phyloP scores from a whole-genome alignment of 2,329 filamentous ascomycete species.

The Sclerotiophoma versabilis region DNA sequence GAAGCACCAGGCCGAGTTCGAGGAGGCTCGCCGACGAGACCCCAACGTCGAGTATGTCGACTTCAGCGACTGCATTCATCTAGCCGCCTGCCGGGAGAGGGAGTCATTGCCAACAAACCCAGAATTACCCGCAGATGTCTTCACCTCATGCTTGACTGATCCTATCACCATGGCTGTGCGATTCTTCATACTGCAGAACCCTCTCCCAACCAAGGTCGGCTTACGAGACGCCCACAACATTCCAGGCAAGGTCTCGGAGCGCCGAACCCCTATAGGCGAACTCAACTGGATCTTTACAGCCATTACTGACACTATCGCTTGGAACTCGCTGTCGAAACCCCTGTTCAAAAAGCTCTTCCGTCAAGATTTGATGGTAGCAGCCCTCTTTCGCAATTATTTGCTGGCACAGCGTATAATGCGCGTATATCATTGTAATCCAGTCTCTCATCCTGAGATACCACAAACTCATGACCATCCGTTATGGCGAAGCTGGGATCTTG shows the following conservation, averaged over 20 bases:
- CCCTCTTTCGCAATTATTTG: constrained; percentile 93
- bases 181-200: constrained; percentile 96
- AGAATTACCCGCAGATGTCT: constrained; percentile 89
- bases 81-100: constrained; percentile 88
- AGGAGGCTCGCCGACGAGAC: constrained; percentile 76
- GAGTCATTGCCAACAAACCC: constrained; percentile 96
- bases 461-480: constrained; percentile 93
- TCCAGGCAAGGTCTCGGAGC: constrained; percentile 88
- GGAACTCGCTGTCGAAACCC: constrained; percentile 89
- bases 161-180: constrained; percentile 97
- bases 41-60: constrained; percentile 68
- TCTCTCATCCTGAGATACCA: constrained; percentile 89
- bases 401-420: constrained; percentile 95
- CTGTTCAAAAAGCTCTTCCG: constrained; percentile 97
- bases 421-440: constrained; percentile 92
- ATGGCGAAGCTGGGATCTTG: constrained; percentile 97
- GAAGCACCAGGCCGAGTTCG: constrained; percentile 90
- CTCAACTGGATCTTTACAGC: constrained; percentile 99
- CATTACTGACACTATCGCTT: constrained; percentile 98
- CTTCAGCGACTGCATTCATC: constrained; percentile 87
- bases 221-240: constrained; percentile 87
- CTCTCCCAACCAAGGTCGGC: constrained; percentile 70
- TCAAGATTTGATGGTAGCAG: constrained; percentile 98
- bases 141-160: constrained; percentile 94
- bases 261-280: constrained; percentile 91